phyloP scores from a whole-genome alignment of 2,329 filamentous ascomycete species.

The Aspergillus sp. region DNA sequence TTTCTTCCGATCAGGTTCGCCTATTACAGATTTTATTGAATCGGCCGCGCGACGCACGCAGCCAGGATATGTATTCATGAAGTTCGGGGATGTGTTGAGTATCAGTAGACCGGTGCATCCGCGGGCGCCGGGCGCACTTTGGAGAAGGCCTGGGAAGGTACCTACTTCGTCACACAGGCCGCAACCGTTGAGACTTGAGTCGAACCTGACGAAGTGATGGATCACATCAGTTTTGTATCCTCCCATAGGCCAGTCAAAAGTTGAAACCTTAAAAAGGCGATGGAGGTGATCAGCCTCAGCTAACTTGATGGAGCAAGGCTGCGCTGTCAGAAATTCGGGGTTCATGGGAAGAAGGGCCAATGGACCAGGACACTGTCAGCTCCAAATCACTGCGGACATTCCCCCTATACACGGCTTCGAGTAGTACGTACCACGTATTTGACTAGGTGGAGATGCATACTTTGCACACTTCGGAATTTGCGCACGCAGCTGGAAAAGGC shows the following conservation, averaged over 20 bases:
- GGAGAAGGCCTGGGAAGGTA: background rate
- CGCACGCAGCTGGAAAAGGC: constrained; percentile 24
- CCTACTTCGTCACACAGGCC: background rate
- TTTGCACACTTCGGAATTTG: constrained; percentile 9
- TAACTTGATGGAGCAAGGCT: constrained; percentile 5
- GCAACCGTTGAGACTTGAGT: constrained; percentile 8
- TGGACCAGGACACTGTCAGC: background rate
- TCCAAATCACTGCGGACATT: background rate
- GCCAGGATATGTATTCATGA: constrained; percentile 4
- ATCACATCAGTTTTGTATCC: constrained; percentile 7
- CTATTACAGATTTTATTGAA: constrained; percentile 6
- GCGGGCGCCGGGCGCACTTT: background rate
- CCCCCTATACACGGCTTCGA: background rate
- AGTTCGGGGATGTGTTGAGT: constrained; percentile 9
- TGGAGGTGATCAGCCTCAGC: constrained; percentile 5
- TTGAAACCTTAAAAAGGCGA: background rate
- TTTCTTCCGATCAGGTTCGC: background rate
- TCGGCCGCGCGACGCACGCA: background rate
- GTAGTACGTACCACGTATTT: constrained; percentile 6
- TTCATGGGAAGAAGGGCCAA: background rate
- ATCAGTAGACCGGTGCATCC: background rate
- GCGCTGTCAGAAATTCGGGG: constrained; percentile 3
- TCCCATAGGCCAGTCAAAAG: background rate
- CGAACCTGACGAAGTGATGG: constrained; percentile 7
- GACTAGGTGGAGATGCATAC: constrained; percentile 10